These are phyloP conservation scores for Bryoglossum gracile DNA, from an alignment of 495 filamentous ascomycete genomes.

Conservation along the genomic window DNA sequence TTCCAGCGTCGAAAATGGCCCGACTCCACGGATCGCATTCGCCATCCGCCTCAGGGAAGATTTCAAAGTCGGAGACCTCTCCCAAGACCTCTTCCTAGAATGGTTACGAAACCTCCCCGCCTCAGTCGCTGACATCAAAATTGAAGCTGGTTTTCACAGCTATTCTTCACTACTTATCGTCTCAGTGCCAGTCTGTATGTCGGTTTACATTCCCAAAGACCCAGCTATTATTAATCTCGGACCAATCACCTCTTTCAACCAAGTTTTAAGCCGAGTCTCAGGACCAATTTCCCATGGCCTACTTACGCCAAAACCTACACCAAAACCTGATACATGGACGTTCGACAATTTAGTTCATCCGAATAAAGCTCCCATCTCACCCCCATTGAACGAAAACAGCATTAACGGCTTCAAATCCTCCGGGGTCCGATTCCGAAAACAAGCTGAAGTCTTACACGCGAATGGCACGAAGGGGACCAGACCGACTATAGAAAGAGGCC, in stretches of 20 bases:
- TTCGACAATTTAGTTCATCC: not conserved
- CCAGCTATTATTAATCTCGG: slow-evolving; percentile 11
- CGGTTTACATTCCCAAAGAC: slow-evolving; percentile 7
- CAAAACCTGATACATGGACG: not conserved
- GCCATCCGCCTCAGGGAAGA: slow-evolving; percentile 7
- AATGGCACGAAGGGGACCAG: not conserved
- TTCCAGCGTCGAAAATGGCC: too few relatives aligned
- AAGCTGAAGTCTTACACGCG: not conserved
- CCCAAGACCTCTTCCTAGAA: slow-evolving; percentile 3
- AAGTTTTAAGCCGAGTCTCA: too few relatives aligned
- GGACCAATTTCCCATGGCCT: too few relatives aligned
- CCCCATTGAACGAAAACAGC: not conserved
- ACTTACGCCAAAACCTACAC: not conserved
- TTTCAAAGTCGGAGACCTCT: not conserved
- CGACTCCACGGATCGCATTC: slow-evolving; percentile 12
- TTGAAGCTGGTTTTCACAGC: slow-evolving; percentile 15
- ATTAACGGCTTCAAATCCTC: not conserved
- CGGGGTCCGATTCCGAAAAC: slow-evolving; percentile 7
- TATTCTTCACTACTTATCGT: slow-evolving; percentile 10
- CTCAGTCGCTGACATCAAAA: slow-evolving; percentile 7
- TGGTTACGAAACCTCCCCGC: slow-evolving; percentile 3
- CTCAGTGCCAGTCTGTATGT: slow-evolving; percentile 11
- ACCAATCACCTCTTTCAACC: slow-evolving; percentile 4
- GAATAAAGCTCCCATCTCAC: not conserved
- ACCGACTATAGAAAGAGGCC: not conserved